phyloP scores from a whole-genome alignment of 345 rosid genomes.

The Rhodamnia argentea region DNA sequence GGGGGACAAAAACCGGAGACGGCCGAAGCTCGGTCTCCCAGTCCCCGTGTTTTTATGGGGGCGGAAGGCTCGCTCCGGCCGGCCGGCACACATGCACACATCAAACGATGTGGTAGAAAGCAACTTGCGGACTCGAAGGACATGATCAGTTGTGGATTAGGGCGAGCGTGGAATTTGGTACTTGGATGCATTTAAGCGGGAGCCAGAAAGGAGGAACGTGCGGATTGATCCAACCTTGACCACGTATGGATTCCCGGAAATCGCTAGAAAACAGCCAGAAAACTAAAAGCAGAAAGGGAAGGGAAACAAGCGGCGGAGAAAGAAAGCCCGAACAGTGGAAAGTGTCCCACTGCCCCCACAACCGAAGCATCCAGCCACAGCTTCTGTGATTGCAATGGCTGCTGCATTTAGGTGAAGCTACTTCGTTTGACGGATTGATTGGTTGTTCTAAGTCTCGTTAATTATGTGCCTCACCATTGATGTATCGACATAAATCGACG shows the following conservation, averaged over 20 bases:
- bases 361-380: background rate
- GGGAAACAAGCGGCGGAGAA: background rate
- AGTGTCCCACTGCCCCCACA: background rate
- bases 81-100: background rate
- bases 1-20: background rate
- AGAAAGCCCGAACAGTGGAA: background rate
- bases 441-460: background rate
- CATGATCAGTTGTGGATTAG: too few relatives aligned
- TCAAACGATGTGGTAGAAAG: too few relatives aligned
- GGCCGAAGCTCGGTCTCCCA: background rate
- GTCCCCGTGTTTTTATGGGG: background rate
- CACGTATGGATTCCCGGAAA: background rate
- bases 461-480: background rate
- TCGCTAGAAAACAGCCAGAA: background rate
- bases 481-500: background rate
- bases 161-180: accelerated
- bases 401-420: background rate
- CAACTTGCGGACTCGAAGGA: too few relatives aligned
- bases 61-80: background rate
- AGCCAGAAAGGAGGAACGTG: background rate
- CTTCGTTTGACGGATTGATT: background rate
- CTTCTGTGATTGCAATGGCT: background rate
- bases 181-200: background rate
- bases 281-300: too few relatives aligned
- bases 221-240: background rate